phyloP scores from a whole-genome alignment of 2,329 filamentous ascomycete genomes.

The Clarireedia monteithiana region DNA sequence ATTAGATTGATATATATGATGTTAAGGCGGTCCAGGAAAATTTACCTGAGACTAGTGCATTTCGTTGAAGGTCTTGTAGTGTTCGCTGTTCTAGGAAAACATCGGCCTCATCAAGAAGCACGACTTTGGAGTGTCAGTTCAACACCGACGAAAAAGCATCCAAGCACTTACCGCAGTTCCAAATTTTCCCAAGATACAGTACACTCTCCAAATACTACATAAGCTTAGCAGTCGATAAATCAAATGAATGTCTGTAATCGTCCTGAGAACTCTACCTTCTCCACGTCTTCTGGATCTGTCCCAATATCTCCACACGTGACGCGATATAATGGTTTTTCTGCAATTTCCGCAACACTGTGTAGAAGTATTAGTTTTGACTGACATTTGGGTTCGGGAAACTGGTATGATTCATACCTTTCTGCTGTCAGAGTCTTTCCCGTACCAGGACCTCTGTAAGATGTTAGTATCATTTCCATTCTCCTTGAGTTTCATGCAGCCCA shows the following conservation, averaged over 20 bases:
- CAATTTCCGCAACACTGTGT: conserved; percentile 41
- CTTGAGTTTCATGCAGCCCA: no score
- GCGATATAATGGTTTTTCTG: conserved; percentile 41
- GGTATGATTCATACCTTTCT: conserved; percentile 30
- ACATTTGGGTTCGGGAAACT: no score
- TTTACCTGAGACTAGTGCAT: conserved; percentile 10
- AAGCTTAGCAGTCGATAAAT: no score
- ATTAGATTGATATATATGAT: no score
- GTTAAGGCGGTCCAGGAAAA: no score
- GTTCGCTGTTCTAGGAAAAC: conserved; percentile 14
- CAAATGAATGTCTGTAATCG: no score
- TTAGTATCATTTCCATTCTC: no score
- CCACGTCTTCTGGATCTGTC: conserved; percentile 53
- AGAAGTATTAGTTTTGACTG: no score
- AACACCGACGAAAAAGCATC: no score
- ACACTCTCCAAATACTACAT: conserved; percentile 16
- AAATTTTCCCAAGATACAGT: conserved; percentile 13
- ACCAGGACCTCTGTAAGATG: conserved; percentile 59
- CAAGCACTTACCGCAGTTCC: conserved; percentile 2
- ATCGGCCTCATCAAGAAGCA: conserved; percentile 24
- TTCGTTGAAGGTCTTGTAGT: conserved; percentile 9
- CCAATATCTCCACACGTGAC: conserved; percentile 62
- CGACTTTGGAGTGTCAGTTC: conserved; percentile 2
- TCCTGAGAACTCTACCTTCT: conserved; percentile 29
- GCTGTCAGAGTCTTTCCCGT: conserved; percentile 68